Percentiles rank a stretch among this genome's conserved stretches.
Conservation (phyloP, 306 rosid genomes). For the Begonia peltatifolia region DNA sequence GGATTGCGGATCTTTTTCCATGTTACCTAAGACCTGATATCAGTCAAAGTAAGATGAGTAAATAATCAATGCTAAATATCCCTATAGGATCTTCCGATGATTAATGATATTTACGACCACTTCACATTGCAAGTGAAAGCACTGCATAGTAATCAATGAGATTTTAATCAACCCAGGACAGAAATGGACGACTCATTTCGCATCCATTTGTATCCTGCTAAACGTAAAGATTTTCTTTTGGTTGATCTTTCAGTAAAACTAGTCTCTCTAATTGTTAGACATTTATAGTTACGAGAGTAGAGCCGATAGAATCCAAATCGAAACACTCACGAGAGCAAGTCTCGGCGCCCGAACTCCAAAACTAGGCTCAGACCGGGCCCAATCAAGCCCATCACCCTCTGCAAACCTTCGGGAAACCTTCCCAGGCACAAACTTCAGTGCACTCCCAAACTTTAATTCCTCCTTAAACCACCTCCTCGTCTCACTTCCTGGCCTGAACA, state of each 20-base stretch:
- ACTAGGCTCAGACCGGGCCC: conserved; percentile 38
- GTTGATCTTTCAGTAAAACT: neutral
- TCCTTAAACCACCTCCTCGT: conserved; percentile 17
- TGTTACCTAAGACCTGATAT: conserved; percentile 64
- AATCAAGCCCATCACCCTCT: conserved; percentile 50
- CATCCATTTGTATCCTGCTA: neutral
- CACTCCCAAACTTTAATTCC: conserved; percentile 50
- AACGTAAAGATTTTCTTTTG: neutral
- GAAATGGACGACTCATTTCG: too few species aligned
- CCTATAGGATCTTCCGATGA: too few species aligned
- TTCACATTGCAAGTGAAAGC: too few species aligned
- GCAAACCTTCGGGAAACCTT: conserved; percentile 28
- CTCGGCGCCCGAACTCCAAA: conserved; percentile 62
- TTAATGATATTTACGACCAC: too few species aligned
- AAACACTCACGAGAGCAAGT: conserved; percentile 72
- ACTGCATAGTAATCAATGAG: too few species aligned
- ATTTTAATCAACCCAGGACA: too few species aligned
- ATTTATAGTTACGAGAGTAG: neutral
- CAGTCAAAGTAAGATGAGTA: too few species aligned
- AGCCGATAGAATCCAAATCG: conserved; percentile 1
- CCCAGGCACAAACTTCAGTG: conserved; percentile 67
- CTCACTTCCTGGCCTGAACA: conserved; percentile 39
- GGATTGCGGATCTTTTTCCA: conserved; percentile 58
- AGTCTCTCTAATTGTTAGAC: neutral
- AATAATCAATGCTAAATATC: too few species aligned